Evolutionary conservation across 306 rosid species (phyloP), one percentile per base, ranked within the genome.

Genomic region (Vigna radiata): DNA sequence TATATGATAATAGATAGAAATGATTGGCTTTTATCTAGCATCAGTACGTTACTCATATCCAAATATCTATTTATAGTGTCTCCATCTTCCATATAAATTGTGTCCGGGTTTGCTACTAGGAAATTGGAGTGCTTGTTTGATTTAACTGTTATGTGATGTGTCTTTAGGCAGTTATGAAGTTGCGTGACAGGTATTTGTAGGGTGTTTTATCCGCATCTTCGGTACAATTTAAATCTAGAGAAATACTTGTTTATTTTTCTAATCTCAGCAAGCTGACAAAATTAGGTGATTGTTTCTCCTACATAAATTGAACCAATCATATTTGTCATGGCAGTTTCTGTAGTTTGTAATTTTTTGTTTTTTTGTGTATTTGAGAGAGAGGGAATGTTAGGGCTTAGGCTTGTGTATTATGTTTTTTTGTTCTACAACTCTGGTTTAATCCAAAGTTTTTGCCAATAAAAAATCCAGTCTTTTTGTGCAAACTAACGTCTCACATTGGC

Each of bases 1-100:
- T 68, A 13, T 73, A 83, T 73, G 60, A 75, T 74, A 39, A 68
- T 50, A 31, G 29, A 74, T 73, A 68, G 74, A 44, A 55, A 39
- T 47, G 9, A 10, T 47, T 75, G 64, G 37, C 61, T 75, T 36
- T 29, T 55, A 64, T 54, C 8, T 55, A 29, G 52, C 56, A 25
- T 27, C 19, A 27, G 10, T 8, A 60, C 5, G 21, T 27, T 71
- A 41, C 5, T 52, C 16, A n/a, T 37, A 13, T 16, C 68, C 21
- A 61, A 9, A 68, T 50, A 75, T 16, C 41, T 73, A 29, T 55
- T 23, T 46, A 56, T 5, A 46, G n/a, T 55, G 46, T 27, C 25
- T 50, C 21, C 27, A 52, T 77, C 39, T 81, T 60, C 41, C 29
- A 36, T 36, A 37, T 16, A 31, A 68, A 58, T 2, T 36, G 41